Percentiles rank a stretch among this genome's conserved stretches.
Evolutionary conservation across 1,284 basidiomycete species (phyloP).

Genomic region (Tilletiopsis washingtonensis): DNA sequence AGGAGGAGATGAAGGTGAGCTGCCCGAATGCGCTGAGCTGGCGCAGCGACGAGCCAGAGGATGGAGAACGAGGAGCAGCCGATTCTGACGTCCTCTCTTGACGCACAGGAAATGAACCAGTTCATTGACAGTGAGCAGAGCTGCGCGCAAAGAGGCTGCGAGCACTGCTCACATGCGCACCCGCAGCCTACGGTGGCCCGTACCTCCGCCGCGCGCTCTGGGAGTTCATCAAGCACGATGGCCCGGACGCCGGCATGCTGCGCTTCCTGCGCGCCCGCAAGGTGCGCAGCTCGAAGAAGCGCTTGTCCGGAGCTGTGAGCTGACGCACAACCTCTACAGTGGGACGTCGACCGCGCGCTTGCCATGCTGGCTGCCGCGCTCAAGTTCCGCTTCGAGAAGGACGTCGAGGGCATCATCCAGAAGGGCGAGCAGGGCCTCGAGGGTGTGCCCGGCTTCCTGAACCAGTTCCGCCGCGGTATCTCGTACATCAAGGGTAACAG

Average conservation of each 20-base stretch:
- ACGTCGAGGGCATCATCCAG: constrained; percentile 39
- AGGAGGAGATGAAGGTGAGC: constrained; percentile 25
- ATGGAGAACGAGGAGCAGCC: too few relatives aligned
- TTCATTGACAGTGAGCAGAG: constrained; percentile 25
- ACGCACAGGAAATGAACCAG: constrained; percentile 23
- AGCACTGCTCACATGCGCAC: background rate
- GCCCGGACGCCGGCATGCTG: constrained; percentile 38
- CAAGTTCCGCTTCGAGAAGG: constrained; percentile 47
- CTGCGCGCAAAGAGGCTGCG: background rate
- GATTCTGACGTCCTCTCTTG: background rate
- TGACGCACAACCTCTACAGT: constrained; percentile 9
- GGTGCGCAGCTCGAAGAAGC: too few relatives aligned
- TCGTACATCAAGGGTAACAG: constrained; percentile 47
- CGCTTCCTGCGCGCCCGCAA: constrained; percentile 47
- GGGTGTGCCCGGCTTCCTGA: constrained; percentile 45
- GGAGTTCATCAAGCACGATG: constrained; percentile 32
- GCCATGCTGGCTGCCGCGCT: constrained; percentile 45
- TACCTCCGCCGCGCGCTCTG: constrained; percentile 35
- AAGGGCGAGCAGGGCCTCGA: constrained; percentile 46
- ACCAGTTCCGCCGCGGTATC: constrained; percentile 46
- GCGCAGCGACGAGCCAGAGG: too few relatives aligned
- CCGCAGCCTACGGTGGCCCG: constrained; percentile 34
- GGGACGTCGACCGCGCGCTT: constrained; percentile 45
- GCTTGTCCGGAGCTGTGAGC: too few relatives aligned
- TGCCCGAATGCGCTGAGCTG: too few relatives aligned